These are phyloP conservation scores for Carnegiea gigantea DNA, from an alignment of 179 eudicot species.

Conservation along the genomic window DNA sequence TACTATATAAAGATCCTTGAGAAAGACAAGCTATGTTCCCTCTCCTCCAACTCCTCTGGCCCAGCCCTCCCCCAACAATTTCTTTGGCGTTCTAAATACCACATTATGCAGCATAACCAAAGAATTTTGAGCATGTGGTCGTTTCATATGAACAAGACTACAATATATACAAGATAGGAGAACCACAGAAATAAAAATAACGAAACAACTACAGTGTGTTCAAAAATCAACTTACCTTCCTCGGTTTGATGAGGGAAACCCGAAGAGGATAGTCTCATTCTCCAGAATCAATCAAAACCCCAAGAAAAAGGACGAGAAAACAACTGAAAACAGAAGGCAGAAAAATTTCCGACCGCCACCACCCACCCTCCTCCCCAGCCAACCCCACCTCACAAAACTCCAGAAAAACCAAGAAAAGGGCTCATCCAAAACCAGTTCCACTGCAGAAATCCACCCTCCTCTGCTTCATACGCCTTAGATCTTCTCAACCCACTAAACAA, in stretches of 20 bases:
- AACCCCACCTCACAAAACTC: conserved; percentile 35
- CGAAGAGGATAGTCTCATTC: conserved; percentile 59
- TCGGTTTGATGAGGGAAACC: conserved; percentile 63
- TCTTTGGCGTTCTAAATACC: background rate
- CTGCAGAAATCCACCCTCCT: conserved; percentile 41
- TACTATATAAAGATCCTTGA: background rate
- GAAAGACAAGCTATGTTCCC: background rate
- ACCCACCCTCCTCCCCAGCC: conserved; percentile 18
- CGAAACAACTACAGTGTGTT: background rate
- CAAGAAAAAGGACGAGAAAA: conserved; percentile 13
- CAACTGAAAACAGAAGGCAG: conserved; percentile 2
- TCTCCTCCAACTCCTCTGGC: background rate
- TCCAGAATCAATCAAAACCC: conserved; percentile 35
- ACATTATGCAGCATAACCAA: background rate
- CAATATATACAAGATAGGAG: background rate
- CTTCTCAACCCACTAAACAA: conserved; percentile 27
- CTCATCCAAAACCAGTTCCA: conserved; percentile 62
- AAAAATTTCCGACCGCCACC: conserved; percentile 18
- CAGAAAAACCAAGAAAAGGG: conserved; percentile 11
- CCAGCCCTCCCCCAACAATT: background rate
- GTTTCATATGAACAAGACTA: background rate
- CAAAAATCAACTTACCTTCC: conserved; percentile 46
- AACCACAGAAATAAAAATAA: background rate
- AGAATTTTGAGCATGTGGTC: background rate
- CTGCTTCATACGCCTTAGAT: conserved; percentile 55